phyloP scores from a whole-genome alignment of 2,329 filamentous ascomycete genomes.

The Coniochaeta sp. region DNA sequence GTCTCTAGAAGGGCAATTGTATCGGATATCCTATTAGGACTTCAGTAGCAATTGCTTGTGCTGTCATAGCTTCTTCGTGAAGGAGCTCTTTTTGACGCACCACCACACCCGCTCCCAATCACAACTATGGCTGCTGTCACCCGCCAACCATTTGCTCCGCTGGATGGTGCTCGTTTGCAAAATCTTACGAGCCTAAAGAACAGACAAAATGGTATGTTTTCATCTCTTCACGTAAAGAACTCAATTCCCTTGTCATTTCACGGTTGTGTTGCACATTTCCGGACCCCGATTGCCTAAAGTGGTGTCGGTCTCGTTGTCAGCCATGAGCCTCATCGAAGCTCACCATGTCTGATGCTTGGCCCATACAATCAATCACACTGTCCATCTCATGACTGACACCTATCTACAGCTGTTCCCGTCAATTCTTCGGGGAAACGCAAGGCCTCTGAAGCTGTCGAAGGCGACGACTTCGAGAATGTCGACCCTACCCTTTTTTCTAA shows the following conservation, averaged over 20 bases:
- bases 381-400: conserved; percentile 15
- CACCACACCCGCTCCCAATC: conserved; percentile 1
- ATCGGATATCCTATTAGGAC: background rate
- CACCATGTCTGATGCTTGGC: background rate
- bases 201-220: conserved; percentile 59
- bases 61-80: background rate
- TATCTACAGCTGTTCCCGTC: conserved; percentile 29
- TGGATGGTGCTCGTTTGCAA: conserved; percentile 63
- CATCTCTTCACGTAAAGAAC: background rate
- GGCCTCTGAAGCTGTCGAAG: conserved; percentile 40
- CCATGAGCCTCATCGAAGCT: background rate
- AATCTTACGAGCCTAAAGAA: conserved; percentile 70
- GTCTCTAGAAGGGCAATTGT: background rate
- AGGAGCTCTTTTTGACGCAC: background rate
- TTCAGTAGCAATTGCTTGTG: background rate
- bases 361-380: background rate
- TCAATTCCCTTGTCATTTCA: background rate
- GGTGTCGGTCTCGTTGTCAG: background rate
- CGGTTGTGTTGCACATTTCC: background rate
- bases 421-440: conserved; percentile 47
- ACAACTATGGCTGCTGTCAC: conserved; percentile 44
- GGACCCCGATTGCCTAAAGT: background rate
- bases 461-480: conserved; percentile 53
- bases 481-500: conserved; percentile 51
- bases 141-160: conserved; percentile 69